These are phyloP conservation scores for Mortierella claussenii DNA, from an alignment of 192 early-diverging fungal species.

Conservation along the genomic window DNA sequence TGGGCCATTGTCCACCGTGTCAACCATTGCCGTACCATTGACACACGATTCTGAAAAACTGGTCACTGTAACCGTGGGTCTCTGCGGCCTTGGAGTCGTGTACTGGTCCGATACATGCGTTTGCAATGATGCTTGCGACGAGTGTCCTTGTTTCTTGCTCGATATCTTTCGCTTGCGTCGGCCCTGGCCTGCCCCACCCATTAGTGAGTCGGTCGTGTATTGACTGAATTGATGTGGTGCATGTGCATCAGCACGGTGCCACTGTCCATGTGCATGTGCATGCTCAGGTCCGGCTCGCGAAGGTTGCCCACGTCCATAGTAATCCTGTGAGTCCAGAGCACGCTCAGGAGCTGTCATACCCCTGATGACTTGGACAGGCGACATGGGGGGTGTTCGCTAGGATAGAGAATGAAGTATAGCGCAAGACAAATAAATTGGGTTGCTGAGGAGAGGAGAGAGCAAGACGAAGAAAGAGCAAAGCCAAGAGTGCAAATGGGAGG, in stretches of 20 bases:
- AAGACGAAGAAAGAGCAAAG: background rate
- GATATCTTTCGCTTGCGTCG: slow-evolving; percentile 19
- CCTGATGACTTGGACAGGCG: background rate
- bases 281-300: background rate
- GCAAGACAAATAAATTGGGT: too few species aligned
- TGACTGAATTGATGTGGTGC: background rate
- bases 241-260: background rate
- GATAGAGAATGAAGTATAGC: too few species aligned
- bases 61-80: too few species aligned
- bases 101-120: too few species aligned
- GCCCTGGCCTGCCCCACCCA: background rate
- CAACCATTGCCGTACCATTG: too few species aligned
- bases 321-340: background rate
- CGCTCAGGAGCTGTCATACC: slow-evolving; percentile 12
- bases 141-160: slow-evolving; percentile 2
- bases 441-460: too few species aligned
- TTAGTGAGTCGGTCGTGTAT: background rate
- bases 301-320: slow-evolving; percentile 12
- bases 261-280: background rate
- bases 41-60: too few species aligned
- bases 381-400: background rate
- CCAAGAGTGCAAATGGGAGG: background rate
- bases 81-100: too few species aligned
- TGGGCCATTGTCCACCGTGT: too few species aligned
- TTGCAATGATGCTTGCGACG: too few species aligned